Base-by-base conservation (phyloP, 1,284 basidiomycete species). In the Mycosarcoma mackinlayi region DNA sequence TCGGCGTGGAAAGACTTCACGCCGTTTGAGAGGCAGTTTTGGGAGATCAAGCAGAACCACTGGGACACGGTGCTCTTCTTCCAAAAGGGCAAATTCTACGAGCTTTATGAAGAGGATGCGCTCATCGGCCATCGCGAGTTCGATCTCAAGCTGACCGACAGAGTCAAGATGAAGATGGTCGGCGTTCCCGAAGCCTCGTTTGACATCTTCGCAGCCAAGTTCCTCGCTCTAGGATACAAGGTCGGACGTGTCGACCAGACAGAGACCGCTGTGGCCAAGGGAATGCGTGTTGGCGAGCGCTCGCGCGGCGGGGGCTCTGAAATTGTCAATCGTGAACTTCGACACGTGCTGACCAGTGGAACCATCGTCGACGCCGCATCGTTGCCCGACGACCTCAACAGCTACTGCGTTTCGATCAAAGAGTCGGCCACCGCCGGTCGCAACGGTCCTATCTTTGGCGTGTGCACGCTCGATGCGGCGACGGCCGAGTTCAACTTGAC, bases 121-220 rank as follows among this genome's bases (percentile, higher is more conserved):
- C 63, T 82, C 30, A 83, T 82, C 19, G 82, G 79, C 5, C 82
- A 83, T 52, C 81, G 79, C 52, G 81, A 83, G 49, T 80, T 81
- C 52, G 82, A 83, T 51, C 73, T 83, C 59, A 83, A 83, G 72
- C 86, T 94, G 34, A 94, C 93, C 1, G 88, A 89, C 44, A 86
- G 92, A 55, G 94, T 97, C 56, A 98, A 98, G 84, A 99, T 99
- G 96, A 94, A 91, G 55, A 81, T 81, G 92, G 93, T 96, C 61
- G 94, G 96, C 38, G 95, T 98, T 5, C 96, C 96, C 0, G 96
- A 98, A 82, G 89, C 88, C 83, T 90, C 90, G 1, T 96, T 98
- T 83, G 93, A 95, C 33, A 65, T 76, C 54, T 81, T 79, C 52
- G 77, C 79, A 18, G 73, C 85, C 16, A 87, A 86, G 61, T 85